These are phyloP conservation scores for Phytophthora melonis DNA, from an alignment of 352 stramenopile genomes.

Conservation along the genomic window DNA sequence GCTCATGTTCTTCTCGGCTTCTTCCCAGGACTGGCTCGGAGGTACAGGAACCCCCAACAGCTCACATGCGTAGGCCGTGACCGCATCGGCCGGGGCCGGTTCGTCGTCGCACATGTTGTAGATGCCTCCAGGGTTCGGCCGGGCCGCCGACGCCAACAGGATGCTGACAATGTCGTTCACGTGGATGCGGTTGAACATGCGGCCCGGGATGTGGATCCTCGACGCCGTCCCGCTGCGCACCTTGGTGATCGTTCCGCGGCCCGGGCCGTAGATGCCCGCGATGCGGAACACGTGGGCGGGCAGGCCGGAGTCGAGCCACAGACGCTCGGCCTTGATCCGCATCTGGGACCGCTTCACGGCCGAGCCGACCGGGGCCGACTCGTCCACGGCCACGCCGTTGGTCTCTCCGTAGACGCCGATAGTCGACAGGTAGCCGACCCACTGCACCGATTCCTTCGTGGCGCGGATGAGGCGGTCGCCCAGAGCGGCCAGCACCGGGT, in stretches of 20 bases:
- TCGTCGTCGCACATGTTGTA: conserved; percentile 94
- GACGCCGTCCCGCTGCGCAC: conserved; percentile 72
- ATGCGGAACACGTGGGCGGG: conserved; percentile 91
- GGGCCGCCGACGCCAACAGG: conserved; percentile 72
- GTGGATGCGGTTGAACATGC: conserved; percentile 91
- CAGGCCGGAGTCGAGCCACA: conserved; percentile 78
- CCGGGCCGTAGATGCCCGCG: conserved; percentile 92
- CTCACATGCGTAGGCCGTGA: conserved; percentile 83
- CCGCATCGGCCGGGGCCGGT: conserved; percentile 81
- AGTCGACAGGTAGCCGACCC: conserved; percentile 93
- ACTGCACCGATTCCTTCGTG: conserved; percentile 65
- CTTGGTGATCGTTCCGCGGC: conserved; percentile 82
- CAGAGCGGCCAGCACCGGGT: conserved; percentile 77
- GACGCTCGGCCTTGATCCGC: conserved; percentile 77
- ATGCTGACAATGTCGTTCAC: conserved; percentile 91
- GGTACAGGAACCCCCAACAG: conserved; percentile 63
- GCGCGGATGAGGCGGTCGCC: conserved; percentile 48
- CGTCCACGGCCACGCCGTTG: conserved; percentile 83
- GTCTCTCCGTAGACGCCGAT: conserved; percentile 95
- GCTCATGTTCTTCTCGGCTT: conserved; percentile 80
- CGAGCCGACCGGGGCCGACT: conserved; percentile 80
- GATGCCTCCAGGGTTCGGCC: conserved; percentile 69
- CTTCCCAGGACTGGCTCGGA: conserved; percentile 73
- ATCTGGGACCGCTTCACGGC: conserved; percentile 71
- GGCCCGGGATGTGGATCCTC: conserved; percentile 76